These are phyloP conservation scores for Pythium biforme DNA, from an alignment of 352 stramenopile genomes.

Conservation along the genomic window DNA sequence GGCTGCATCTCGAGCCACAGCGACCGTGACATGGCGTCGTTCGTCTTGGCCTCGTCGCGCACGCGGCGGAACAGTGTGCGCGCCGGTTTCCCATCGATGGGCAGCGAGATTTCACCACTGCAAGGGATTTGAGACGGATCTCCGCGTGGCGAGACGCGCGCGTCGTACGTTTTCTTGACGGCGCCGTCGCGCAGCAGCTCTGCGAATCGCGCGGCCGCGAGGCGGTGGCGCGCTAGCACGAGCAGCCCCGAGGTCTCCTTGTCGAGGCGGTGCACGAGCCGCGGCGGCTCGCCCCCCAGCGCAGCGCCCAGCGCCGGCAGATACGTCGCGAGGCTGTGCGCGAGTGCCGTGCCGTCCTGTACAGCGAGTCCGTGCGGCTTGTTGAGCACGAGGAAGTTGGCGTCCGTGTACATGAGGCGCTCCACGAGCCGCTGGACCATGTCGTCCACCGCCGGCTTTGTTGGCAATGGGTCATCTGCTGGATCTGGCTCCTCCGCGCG, in stretches of 20 bases:
- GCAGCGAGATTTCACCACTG: conserved; percentile 29
- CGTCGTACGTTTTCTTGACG: conserved; percentile 65
- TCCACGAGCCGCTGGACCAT: conserved; percentile 31
- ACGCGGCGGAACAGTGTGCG: conserved; percentile 35
- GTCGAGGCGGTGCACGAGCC: conserved; percentile 69
- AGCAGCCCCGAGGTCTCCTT: conserved; percentile 68
- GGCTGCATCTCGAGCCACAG: conserved; percentile 51
- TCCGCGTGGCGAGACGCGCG: conserved; percentile 30
- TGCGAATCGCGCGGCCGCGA: conserved; percentile 63
- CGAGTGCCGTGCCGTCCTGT: conserved; percentile 48
- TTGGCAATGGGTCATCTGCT: no score
- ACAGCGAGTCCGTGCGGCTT: conserved; percentile 72
- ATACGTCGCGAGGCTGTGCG: conserved; percentile 43
- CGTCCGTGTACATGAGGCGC: conserved; percentile 47
- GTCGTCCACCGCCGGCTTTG: neutral
- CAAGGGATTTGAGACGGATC: conserved; percentile 24
- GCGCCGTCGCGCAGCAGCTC: conserved; percentile 34
- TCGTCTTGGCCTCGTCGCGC: neutral
- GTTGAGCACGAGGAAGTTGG: conserved; percentile 64
- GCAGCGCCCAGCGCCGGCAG: conserved; percentile 37
- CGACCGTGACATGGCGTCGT: conserved; percentile 12
- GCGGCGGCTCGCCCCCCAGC: conserved; percentile 29
- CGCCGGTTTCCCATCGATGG: conserved; percentile 48
- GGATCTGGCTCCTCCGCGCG: neutral
- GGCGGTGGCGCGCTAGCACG: conserved; percentile 61